Conservation (phyloP, 2,329 filamentous ascomycete genomes). For the Aspergillus brunneoviolaceus region DNA sequence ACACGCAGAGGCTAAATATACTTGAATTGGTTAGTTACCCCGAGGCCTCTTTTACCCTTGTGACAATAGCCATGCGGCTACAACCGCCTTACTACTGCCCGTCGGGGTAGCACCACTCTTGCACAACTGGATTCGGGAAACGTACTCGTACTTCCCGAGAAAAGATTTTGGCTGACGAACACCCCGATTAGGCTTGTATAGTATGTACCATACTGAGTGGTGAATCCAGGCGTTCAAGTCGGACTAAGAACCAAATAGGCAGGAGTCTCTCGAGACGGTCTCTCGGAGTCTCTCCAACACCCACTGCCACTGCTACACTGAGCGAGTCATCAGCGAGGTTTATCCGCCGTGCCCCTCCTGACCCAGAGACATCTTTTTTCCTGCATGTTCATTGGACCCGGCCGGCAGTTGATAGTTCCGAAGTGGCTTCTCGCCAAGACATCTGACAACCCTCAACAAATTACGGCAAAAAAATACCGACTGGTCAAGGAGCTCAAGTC, state of each 20-base stretch:
- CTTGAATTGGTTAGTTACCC: too few relatives aligned
- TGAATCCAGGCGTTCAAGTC: not conserved
- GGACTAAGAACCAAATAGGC: not conserved
- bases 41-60: too few relatives aligned
- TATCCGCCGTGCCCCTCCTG: not conserved
- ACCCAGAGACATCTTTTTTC: not conserved
- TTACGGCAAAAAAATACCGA: not conserved
- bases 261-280: not conserved
- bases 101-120: too few relatives aligned
- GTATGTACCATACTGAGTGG: not conserved
- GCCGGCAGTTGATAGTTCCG: not conserved
- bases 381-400: not conserved
- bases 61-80: too few relatives aligned
- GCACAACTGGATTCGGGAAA: too few relatives aligned
- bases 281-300: not conserved
- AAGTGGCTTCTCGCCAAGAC: not conserved
- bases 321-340: not conserved
- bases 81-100: too few relatives aligned
- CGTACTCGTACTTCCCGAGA: not conserved
- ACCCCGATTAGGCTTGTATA: not conserved
- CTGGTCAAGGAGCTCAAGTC: not conserved
- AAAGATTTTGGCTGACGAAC: not conserved
- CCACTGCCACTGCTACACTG: not conserved
- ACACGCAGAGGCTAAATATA: too few relatives aligned
- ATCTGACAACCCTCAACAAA: not conserved